Evolutionary conservation across 441 rosid species (phyloP).

Genomic region (Bocquillonia castaneifolia): DNA sequence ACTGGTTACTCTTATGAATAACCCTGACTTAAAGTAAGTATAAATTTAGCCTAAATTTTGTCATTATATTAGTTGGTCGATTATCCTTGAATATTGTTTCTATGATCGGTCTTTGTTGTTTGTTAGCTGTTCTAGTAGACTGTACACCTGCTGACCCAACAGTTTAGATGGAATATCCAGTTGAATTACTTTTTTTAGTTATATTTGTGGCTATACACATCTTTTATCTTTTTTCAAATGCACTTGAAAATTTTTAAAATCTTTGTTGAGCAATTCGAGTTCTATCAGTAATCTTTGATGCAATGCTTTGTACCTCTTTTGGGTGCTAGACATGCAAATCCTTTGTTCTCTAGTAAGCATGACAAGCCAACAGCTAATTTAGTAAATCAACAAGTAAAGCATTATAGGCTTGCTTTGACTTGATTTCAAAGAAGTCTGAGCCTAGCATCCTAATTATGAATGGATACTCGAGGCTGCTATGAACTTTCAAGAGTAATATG

Average conservation of each 20-base stretch:
- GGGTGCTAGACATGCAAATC: background rate
- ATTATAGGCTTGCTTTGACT: background rate
- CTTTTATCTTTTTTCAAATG: background rate
- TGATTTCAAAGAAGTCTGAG: background rate
- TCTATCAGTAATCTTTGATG: background rate
- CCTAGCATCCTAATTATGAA: background rate
- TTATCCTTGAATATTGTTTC: background rate
- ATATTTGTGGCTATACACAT: background rate
- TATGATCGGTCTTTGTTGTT: background rate
- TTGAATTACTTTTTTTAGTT: background rate
- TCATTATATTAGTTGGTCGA: background rate
- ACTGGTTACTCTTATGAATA: background rate
- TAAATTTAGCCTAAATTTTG: background rate
- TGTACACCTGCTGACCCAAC: background rate
- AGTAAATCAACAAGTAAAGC: too few species aligned
- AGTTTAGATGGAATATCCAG: background rate
- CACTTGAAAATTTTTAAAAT: background rate
- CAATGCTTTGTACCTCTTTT: background rate
- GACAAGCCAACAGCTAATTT: background rate
- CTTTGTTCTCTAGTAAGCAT: too few species aligned
- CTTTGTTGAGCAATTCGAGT: background rate
- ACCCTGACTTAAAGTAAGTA: background rate
- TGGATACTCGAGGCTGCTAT: too few species aligned
- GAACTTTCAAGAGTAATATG: too few species aligned
- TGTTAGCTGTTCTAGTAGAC: background rate